These are phyloP conservation scores for Leucosporidium creatinivorum DNA, from an alignment of 768 basidiomycete species.

Conservation along the genomic window DNA sequence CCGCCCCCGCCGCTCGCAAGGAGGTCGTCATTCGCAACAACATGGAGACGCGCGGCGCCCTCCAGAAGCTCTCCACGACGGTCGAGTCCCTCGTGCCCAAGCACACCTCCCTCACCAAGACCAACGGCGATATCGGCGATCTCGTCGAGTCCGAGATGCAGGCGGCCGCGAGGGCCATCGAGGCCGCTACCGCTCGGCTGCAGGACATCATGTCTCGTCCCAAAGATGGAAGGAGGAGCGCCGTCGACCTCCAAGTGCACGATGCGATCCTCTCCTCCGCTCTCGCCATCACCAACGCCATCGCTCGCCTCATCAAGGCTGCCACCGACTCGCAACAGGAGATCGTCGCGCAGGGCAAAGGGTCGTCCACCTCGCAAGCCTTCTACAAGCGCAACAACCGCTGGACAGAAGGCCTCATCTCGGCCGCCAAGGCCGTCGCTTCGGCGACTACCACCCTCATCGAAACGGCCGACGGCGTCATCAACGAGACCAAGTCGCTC, in stretches of 20 bases:
- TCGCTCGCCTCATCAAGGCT: constrained; percentile 86
- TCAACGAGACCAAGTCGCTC: constrained; percentile 81
- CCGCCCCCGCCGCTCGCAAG: constrained; percentile 61
- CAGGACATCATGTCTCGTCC: constrained; percentile 88
- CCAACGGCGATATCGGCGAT: constrained; percentile 89
- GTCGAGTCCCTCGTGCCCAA: constrained; percentile 82
- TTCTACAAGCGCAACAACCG: constrained; percentile 99
- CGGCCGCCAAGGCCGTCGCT: constrained; percentile 94
- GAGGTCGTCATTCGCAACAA: constrained; percentile 86
- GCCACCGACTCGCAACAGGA: constrained; percentile 98
- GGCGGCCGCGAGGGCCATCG: constrained; percentile 85
- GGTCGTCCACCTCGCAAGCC: constrained; percentile 82
- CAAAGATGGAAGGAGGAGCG: constrained; percentile 77
- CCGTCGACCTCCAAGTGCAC: constrained; percentile 91
- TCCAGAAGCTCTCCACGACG: constrained; percentile 75
- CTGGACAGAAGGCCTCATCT: constrained; percentile 98
- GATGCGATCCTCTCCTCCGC: constrained; percentile 92
- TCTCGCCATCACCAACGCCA: constrained; percentile 90
- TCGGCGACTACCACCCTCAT: constrained; percentile 93
- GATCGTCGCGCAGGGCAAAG: constrained; percentile 91
- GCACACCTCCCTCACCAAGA: constrained; percentile 61
- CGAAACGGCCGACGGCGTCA: constrained; percentile 93
- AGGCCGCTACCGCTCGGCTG: constrained; percentile 78
- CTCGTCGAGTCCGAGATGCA: constrained; percentile 96
- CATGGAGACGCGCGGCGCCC: constrained; percentile 69